Evolutionary conservation across 2,329 filamentous ascomycete species (phyloP), one percentile per base, ranked within the genome.

Genomic region (Aulographum hederae): DNA sequence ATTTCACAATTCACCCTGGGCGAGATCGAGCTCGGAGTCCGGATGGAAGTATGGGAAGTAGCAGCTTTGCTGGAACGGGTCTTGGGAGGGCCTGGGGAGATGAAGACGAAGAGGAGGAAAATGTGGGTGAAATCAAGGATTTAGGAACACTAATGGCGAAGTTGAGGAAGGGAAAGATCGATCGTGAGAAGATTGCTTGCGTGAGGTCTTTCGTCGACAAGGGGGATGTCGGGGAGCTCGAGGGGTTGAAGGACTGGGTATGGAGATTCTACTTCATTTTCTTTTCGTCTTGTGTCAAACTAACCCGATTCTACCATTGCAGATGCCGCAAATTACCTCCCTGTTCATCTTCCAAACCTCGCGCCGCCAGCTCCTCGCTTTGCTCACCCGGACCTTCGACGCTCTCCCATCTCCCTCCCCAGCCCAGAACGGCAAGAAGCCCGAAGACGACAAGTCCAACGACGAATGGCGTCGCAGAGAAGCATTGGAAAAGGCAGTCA

Each of bases 271-370:
- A 40, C n/a, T n/a, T n/a, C n/a, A n/a, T n/a, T n/a, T n/a, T n/a
- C n/a, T n/a, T n/a, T n/a, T n/a, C n/a, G n/a, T n/a, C n/a, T n/a
- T n/a, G n/a, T n/a, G n/a, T n/a, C n/a, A n/a, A n/a, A n/a, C n/a
- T n/a, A n/a, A n/a, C n/a, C n/a, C n/a, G n/a, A n/a, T n/a, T n/a
- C n/a, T n/a, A n/a, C n/a, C n/a, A n/a, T n/a, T 40, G 74, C n/a
- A n/a, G 48, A 86, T 93, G 65, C 76, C 80, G 34, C 72, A 82
- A 28, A 78, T 93, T 41, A 85, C 93, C 82, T 63, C 71, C 1
- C 63, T 78, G 35, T 80, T 95, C 45, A 64, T 98, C 14, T 98
- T 93, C 48, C 86, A 95, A 51, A 74, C 76, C 13, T 93, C 85
- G 2, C 69, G 85, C 16, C 71, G 76, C 38, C 70, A 84, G 35